These are phyloP conservation scores for Sporothrix dimorphospora DNA, from an alignment of 2,329 filamentous ascomycete genomes.

Conservation along the genomic window DNA sequence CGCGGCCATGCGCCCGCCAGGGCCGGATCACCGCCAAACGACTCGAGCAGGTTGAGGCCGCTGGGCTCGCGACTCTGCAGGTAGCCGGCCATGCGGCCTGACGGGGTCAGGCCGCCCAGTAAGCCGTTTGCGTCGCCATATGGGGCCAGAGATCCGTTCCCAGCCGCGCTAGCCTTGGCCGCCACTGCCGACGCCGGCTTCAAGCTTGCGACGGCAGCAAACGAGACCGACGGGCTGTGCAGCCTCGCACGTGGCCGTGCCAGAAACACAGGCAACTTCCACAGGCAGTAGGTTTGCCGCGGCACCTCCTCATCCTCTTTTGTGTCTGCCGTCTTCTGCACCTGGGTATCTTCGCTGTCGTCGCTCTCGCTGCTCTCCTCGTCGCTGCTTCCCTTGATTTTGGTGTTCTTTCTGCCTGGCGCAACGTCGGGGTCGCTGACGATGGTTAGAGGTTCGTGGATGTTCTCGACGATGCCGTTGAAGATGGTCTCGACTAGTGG, in stretches of 20 bases:
- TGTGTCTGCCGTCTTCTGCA: neutral
- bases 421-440: conserved; percentile 45
- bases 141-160: conserved; percentile 39
- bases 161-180: conserved; percentile 44
- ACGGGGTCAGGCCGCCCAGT: conserved; percentile 5
- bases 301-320: conserved; percentile 34
- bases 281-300: conserved; percentile 58
- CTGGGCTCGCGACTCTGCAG: conserved; percentile 69
- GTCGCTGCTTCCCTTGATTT: neutral
- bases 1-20: conserved; percentile 65
- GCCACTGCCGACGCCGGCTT: conserved; percentile 53
- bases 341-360: conserved; percentile 5
- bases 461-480: conserved; percentile 54
- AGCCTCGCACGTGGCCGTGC: conserved; percentile 65
- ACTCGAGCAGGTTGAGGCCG: conserved; percentile 75
- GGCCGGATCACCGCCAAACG: conserved; percentile 68
- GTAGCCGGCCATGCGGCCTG: conserved; percentile 53
- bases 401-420: conserved; percentile 33
- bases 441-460: conserved; percentile 55
- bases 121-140: neutral
- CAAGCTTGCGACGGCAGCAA: conserved; percentile 63
- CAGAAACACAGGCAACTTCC: conserved; percentile 64
- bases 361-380: conserved; percentile 31
- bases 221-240: conserved; percentile 67
- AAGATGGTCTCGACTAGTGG: conserved; percentile 63